Conservation (phyloP, 208 protist species). For the Porcisia deanei region DNA sequence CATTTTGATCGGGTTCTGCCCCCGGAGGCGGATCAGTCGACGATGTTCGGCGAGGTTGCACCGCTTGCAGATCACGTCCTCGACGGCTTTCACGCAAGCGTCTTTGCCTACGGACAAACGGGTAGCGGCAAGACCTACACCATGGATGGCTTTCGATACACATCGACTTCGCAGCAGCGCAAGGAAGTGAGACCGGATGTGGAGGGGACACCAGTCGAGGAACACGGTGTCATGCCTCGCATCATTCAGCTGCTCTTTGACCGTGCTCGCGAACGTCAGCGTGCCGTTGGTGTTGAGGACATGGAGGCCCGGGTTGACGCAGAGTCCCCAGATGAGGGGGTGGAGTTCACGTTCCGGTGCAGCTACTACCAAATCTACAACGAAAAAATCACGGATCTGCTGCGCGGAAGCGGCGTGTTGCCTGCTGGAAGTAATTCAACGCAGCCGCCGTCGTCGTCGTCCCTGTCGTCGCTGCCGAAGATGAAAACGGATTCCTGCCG, state of each 20-base stretch:
- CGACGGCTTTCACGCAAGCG: constrained; percentile 82
- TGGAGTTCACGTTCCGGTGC: constrained; percentile 75
- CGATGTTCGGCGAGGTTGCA: constrained; percentile 63
- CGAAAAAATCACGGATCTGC: constrained; percentile 84
- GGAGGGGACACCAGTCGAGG: constrained; percentile 34
- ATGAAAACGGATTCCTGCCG: constrained; percentile 2
- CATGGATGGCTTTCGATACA: constrained; percentile 80
- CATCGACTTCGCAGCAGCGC: constrained; percentile 4
- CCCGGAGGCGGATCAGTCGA: constrained; percentile 45
- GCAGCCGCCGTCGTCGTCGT: background rate
- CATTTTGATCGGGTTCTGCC: constrained; percentile 78
- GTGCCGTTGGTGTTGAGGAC: constrained; percentile 8
- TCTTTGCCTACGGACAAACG: constrained; percentile 92
- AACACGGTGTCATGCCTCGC: constrained; percentile 82
- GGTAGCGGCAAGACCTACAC: constrained; percentile 93
- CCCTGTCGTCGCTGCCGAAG: background rate
- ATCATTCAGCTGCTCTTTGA: constrained; percentile 84
- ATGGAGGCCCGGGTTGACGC: background rate
- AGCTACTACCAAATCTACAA: constrained; percentile 94
- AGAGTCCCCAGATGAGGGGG: constrained; percentile 21
- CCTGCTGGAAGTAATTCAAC: constrained; percentile 5
- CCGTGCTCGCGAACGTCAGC: constrained; percentile 48
- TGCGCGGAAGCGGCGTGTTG: constrained; percentile 34
- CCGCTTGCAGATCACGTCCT: constrained; percentile 87
- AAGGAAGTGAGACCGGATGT: constrained; percentile 24